Evolutionary conservation across 2,329 filamentous ascomycete genomes (phyloP).

Genomic region (Nectriaceae sp.): DNA sequence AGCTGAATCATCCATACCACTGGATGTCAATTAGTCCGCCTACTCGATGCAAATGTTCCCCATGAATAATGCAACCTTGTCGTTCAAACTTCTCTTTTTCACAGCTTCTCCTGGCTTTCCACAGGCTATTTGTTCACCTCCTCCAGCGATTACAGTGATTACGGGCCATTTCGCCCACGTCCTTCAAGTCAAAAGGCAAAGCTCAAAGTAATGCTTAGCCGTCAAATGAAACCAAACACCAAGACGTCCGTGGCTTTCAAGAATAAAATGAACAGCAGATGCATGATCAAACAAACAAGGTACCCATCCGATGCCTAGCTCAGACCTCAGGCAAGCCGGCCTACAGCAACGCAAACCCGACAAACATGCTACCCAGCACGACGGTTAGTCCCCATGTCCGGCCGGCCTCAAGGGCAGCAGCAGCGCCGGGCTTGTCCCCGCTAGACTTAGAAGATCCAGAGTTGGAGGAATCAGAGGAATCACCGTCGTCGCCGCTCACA

Average conservation of each 20-base stretch:
- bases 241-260: slow-evolving; percentile 28
- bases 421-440: slow-evolving; percentile 29
- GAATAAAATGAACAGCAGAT: slow-evolving; percentile 18
- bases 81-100: not conserved
- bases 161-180: not conserved
- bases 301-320: not conserved
- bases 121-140: not conserved
- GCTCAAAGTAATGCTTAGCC: slow-evolving; percentile 18
- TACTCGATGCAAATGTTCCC: not conserved
- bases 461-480: slow-evolving; percentile 12
- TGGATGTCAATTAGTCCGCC: no score
- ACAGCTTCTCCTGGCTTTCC: not conserved
- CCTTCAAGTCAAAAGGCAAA: slow-evolving; percentile 9
- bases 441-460: slow-evolving; percentile 7
- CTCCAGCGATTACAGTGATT: not conserved
- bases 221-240: slow-evolving; percentile 21
- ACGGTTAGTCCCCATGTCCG: slow-evolving; percentile 40
- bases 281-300: slow-evolving; percentile 17
- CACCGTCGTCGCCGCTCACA: slow-evolving; percentile 10
- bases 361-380: slow-evolving; percentile 40
- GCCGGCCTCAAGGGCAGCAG: slow-evolving; percentile 35
- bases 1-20: no score
- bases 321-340: not conserved
- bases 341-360: slow-evolving; percentile 44
- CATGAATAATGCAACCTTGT: not conserved